These are phyloP conservation scores for Streptanthus diversifolius DNA, from an alignment of 345 rosid species.

Conservation along the genomic window DNA sequence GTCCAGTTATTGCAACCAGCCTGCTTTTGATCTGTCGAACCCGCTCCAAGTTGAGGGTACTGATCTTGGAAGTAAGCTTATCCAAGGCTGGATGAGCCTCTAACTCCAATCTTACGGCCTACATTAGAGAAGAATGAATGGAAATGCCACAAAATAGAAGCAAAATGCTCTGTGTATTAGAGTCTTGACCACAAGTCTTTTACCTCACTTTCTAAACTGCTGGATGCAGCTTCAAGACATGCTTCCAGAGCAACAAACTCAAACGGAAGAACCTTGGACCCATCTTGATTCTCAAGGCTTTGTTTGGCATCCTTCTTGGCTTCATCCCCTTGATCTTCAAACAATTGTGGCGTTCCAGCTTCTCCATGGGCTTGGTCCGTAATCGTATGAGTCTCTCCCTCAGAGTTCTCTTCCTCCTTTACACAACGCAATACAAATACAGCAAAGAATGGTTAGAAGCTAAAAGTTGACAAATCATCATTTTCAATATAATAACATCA, in stretches of 20 bases:
- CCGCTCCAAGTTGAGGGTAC: constrained; percentile 69
- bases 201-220: constrained; percentile 74
- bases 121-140: neutral
- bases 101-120: constrained; percentile 61
- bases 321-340: constrained; percentile 39
- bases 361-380: constrained; percentile 29
- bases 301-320: constrained; percentile 51
- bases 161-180: neutral
- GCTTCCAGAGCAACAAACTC: constrained; percentile 77
- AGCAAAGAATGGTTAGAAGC: neutral
- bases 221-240: constrained; percentile 71
- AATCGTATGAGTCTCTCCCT: constrained; percentile 42
- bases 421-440: constrained; percentile 6
- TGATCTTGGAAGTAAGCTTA: constrained; percentile 72
- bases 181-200: constrained; percentile 4
- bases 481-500: constrained; percentile 10
- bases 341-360: constrained; percentile 32
- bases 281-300: constrained; percentile 57
- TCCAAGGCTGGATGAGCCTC: constrained; percentile 88
- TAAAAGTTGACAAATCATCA: neutral
- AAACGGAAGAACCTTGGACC: constrained; percentile 53
- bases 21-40: constrained; percentile 79
- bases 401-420: constrained; percentile 53
- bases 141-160: neutral
- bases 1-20: constrained; percentile 61